Conservation (phyloP, 345 rosid genomes). For the Populus alba region DNA sequence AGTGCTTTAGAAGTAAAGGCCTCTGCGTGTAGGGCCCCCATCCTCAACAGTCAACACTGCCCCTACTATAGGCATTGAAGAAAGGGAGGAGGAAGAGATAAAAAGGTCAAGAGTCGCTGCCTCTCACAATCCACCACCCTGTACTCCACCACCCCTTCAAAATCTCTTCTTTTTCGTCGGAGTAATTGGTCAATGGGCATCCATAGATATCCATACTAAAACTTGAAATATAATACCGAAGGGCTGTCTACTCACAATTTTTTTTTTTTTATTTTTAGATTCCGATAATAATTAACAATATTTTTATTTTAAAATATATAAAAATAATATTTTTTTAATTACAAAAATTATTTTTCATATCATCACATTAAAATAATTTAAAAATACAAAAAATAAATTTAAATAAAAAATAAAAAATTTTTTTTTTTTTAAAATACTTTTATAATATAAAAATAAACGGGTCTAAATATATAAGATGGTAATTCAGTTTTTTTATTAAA, state of each 20-base stretch:
- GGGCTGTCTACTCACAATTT: neutral
- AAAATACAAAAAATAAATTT: too few relatives aligned
- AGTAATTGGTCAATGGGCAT: neutral
- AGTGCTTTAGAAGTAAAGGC: neutral
- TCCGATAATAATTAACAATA: too few relatives aligned
- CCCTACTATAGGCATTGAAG: neutral
- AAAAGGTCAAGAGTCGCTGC: conserved; percentile 8
- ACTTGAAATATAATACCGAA: neutral
- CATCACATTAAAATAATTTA: too few relatives aligned
- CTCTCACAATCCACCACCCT: neutral
- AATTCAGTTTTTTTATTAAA: too few relatives aligned
- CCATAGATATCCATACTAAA: neutral
- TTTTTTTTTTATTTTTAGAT: too few relatives aligned
- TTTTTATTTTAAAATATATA: too few relatives aligned
- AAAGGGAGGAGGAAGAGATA: neutral
- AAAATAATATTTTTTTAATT: too few relatives aligned
- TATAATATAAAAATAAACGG: too few relatives aligned
- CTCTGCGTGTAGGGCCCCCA: neutral
- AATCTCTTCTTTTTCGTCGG: neutral
- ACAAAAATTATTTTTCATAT: too few relatives aligned
- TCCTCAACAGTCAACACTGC: neutral
- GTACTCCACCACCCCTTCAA: neutral
- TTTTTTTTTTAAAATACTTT: too few relatives aligned
- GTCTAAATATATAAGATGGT: too few relatives aligned
- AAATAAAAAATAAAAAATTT: too few relatives aligned